Conservation (phyloP, 192 early-diverging fungal species). For the Backusella liffmaniae region DNA sequence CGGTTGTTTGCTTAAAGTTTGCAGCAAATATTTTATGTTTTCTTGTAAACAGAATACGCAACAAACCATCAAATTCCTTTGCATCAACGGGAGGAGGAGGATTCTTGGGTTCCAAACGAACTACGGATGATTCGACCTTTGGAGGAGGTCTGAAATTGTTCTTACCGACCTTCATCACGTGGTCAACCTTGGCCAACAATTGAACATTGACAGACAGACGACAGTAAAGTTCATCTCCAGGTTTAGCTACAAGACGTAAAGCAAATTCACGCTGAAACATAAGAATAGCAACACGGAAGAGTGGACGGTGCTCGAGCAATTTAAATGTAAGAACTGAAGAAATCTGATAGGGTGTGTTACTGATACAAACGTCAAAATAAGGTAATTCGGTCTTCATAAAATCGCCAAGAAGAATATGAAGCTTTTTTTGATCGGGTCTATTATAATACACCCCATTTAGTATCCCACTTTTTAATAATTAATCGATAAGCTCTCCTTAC, state of each 20-base stretch:
- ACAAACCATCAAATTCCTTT: conserved; percentile 95
- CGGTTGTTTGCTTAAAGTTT: conserved; percentile 85
- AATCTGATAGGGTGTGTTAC: conserved; percentile 98
- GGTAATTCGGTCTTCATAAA: conserved; percentile 96
- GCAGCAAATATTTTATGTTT: conserved; percentile 88
- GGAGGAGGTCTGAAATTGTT: conserved; percentile 99
- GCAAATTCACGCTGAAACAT: conserved; percentile 99
- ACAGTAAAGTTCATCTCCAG: conserved; percentile 90
- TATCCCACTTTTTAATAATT: neutral
- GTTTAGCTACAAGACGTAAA: conserved; percentile 89
- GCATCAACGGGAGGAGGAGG: conserved; percentile 95
- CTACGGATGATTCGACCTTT: conserved; percentile 93
- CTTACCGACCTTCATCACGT: conserved; percentile 96
- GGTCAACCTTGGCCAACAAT: conserved; percentile 89
- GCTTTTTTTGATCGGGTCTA: conserved; percentile 74
- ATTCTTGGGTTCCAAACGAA: conserved; percentile 90
- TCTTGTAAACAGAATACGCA: conserved; percentile 89
- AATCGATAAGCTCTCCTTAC: conserved; percentile 38
- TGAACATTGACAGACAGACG: conserved; percentile 93
- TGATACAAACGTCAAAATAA: conserved; percentile 98
- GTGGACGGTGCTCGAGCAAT: conserved; percentile 90
- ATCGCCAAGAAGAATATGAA: conserved; percentile 97
- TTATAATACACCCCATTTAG: neutral
- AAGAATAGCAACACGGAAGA: conserved; percentile 85
- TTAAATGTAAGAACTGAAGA: conserved; percentile 96